Base-by-base conservation (phyloP, 495 filamentous ascomycete species). In the Penicillium paxilli region DNA sequence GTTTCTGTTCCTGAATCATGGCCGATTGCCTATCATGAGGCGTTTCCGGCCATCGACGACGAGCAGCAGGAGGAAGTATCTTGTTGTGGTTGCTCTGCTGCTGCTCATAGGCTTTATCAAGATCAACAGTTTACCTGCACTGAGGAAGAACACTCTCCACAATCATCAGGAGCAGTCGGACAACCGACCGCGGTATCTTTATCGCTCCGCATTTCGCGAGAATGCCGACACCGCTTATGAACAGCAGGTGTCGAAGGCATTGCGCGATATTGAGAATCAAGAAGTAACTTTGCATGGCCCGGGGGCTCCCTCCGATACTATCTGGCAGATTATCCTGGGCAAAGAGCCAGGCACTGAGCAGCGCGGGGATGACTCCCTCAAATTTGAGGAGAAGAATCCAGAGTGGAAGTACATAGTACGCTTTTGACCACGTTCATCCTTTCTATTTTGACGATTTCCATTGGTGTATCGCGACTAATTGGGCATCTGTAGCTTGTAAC, bases 261-360 rank as follows among this genome's bases (percentile, higher is more conserved):
- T 76, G 26, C 56, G 47, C 17, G 33, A 55, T 4, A 51, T 76
- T 6, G 71, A 76, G 28, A 17, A 47, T 1, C 40, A 49, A 12
- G 57, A 56, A 23, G 30, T 59, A 7, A 20, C 42, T 14, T 22
- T 51, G 2, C 47, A 57, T 22, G 53, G 50, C 1, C 22, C 59
- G 5, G 40, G 46, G n/a, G 38, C 46, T 2, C 55, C 55, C 0
- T 35, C 61, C 5, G 52, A 68, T 14, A 65, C 55, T 2, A 54
- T 76, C 32, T 76, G 71, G 73, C 73, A 76, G 58, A 70, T 74
- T 12, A 57, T 66, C 30, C 49, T 69, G 19, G 25, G 55, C 50
- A 25, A 61, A 46, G 16, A 40, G 5, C 47, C 50, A 3, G 40
- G 33, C 19, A 23, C 24, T 3, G 52, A 45, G 3, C 49, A 63